A percentile compares a stretch with the other conserved stretches of the same genome.
These are phyloP conservation scores for Fraxinus sp. DNA, from an alignment of 305 asterid species.

Conservation along the genomic window DNA sequence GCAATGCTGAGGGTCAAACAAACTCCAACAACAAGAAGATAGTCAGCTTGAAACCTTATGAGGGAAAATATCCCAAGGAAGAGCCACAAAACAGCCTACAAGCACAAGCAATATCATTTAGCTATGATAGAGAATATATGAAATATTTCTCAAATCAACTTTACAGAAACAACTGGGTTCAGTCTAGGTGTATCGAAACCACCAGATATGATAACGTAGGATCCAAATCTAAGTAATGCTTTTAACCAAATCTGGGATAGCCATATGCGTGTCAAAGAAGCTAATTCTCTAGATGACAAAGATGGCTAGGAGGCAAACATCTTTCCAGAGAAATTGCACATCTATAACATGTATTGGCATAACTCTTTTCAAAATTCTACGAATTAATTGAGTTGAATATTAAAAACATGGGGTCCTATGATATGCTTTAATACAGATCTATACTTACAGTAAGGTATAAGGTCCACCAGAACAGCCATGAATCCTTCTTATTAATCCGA, in stretches of 20 bases:
- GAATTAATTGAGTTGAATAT: neutral
- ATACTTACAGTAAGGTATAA: conserved; percentile 76
- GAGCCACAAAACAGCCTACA: conserved; percentile 88
- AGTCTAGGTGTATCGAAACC: neutral
- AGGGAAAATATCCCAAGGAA: conserved; percentile 84
- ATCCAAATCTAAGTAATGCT: neutral
- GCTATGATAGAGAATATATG: neutral
- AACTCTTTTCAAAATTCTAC: neutral
- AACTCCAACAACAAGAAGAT: conserved; percentile 93
- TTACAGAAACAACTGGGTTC: neutral
- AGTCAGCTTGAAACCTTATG: conserved; percentile 91
- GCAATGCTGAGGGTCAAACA: conserved; percentile 95
- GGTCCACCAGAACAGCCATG: conserved; percentile 99
- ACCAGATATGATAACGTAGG: neutral
- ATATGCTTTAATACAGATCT: neutral
- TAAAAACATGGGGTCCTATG: neutral
- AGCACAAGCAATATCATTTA: conserved; percentile 11
- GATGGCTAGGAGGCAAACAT: conserved; percentile 4
- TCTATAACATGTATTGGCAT: neutral
- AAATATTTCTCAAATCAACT: neutral
- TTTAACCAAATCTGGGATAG: neutral
- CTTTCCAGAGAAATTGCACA: neutral
- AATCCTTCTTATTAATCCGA: conserved; percentile 96
- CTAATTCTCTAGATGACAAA: neutral
- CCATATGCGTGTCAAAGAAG: neutral